Base-by-base conservation (phyloP, 2,329 filamentous ascomycete species). In the Pestalotiopsis sp. region DNA sequence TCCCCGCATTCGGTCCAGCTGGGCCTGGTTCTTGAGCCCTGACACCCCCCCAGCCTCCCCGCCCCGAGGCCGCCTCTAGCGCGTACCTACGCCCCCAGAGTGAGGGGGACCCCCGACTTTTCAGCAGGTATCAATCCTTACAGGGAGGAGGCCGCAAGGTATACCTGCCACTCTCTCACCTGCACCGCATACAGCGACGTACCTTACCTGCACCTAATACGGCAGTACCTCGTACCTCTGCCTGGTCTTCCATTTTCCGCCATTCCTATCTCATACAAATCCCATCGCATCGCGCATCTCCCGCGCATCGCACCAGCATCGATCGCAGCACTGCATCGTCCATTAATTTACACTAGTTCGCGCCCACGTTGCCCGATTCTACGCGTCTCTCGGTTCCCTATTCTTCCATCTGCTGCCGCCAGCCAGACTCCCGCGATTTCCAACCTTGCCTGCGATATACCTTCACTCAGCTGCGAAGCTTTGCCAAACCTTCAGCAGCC, bases 1-100 rank as follows among this genome's bases (percentile, higher is more conserved):
- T 66, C 63, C 63, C 63, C 63, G 63, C 63, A 56, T 66, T 57
- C 45, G 17, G 45, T n/a, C n/a, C 45, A 52, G 45, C 45, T 52
- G 45, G 45, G 45, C 31, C 31, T 36, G 7, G 31, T 36, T 36
- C 31, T 36, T 36, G 31, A 36, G 31, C 31, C 31, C 31, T 31
- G 31, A 31, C 31, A 31, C 31, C 31, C 31, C 31, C 31, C 31
- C 31, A 36, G 31, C 7, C 31, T 36, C 31, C 31, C 31, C 31
- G 7, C 31, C 31, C 31, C 31, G 31, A 36, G 31, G 31, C 31
- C 31, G 31, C 7, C 31, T 36, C 31, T 36, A 36, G 31, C 31
- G 31, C 31, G 31, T 36, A 36, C 31, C 31, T 36, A 36, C 31
- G 31, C 31, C 31, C 31, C 7, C 31, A 36, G 31, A 36, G 31